These are phyloP conservation scores for Knufia fluminis DNA, from an alignment of 2,329 filamentous ascomycete genomes.

Conservation along the genomic window DNA sequence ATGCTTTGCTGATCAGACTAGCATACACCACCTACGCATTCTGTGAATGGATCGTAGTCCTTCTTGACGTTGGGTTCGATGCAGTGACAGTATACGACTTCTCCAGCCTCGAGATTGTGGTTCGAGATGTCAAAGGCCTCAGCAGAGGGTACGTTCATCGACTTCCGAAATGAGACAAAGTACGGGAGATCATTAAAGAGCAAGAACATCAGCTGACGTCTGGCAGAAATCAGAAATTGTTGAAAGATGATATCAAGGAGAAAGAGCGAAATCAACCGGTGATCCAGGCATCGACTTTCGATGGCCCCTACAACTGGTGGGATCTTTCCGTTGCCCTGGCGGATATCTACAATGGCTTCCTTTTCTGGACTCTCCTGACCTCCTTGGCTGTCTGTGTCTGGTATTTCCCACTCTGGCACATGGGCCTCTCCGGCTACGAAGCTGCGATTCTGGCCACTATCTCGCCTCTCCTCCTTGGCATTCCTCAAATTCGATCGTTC, in stretches of 20 bases:
- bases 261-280: constrained; percentile 74
- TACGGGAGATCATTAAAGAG: constrained; percentile 35
- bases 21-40: constrained; percentile 97
- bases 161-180: constrained; percentile 78
- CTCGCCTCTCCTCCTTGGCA: constrained; percentile 69
- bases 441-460: constrained; percentile 75
- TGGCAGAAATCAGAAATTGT: constrained; percentile 41
- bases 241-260: constrained; percentile 46
- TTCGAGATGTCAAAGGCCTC: constrained; percentile 79
- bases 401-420: constrained; percentile 98
- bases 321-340: constrained; percentile 72
- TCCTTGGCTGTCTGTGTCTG: constrained; percentile 82
- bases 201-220: constrained; percentile 30
- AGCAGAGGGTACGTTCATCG: constrained; percentile 98
- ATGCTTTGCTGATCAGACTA: constrained; percentile 33
- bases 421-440: constrained; percentile 97
- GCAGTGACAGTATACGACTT: constrained; percentile 91
- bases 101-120: constrained; percentile 71
- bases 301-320: constrained; percentile 61
- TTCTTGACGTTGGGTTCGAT: constrained; percentile 95
- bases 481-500: constrained; percentile 58
- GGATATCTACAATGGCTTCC: constrained; percentile 90
- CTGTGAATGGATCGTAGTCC: constrained; percentile 91
- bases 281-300: constrained; percentile 52
- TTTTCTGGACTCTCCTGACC: constrained; percentile 93